Conservation (phyloP, 768 basidiomycete species). For the Tephrocybe sp. region DNA sequence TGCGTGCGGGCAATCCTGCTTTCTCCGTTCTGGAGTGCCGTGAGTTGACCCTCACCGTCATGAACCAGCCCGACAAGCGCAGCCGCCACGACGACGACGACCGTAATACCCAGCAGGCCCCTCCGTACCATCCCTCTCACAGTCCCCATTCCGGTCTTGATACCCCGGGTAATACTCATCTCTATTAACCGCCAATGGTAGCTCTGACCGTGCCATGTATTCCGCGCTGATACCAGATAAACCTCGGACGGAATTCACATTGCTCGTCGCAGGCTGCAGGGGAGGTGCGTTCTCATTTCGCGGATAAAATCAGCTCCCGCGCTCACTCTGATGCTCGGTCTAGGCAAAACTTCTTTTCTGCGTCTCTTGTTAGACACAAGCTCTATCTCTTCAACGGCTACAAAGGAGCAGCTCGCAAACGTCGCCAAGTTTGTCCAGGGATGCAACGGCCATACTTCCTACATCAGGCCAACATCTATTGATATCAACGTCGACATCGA, state of each 20-base stretch:
- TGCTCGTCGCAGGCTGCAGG: constrained; percentile 82
- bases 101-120: constrained; percentile 23
- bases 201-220: constrained; percentile 19
- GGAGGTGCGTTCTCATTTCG: constrained; percentile 47
- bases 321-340: constrained; percentile 33
- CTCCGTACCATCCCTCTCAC: constrained; percentile 22
- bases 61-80: constrained; percentile 60
- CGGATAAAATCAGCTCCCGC: constrained; percentile 13
- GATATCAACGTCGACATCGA: constrained; percentile 65
- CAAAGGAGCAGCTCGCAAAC: constrained; percentile 75
- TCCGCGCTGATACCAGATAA: constrained; percentile 28
- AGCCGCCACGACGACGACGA: constrained; percentile 44
- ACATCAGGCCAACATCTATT: constrained; percentile 68
- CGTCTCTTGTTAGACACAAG: constrained; percentile 83
- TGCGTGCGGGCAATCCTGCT: constrained; percentile 62
- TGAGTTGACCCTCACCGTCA: constrained; percentile 42
- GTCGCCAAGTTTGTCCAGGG: constrained; percentile 84
- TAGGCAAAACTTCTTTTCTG: constrained; percentile 85
- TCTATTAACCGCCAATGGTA: constrained; percentile 13
- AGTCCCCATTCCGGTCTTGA: constrained; percentile 26
- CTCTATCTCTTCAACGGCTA: constrained; percentile 58
- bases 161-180: constrained; percentile 36
- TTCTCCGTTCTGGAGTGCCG: constrained; percentile 48
- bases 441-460: constrained; percentile 68
- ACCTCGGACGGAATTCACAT: constrained; percentile 48